These are phyloP conservation scores for Xylariaceae sp. DNA, from an alignment of 2,329 filamentous ascomycete species.

Conservation along the genomic window DNA sequence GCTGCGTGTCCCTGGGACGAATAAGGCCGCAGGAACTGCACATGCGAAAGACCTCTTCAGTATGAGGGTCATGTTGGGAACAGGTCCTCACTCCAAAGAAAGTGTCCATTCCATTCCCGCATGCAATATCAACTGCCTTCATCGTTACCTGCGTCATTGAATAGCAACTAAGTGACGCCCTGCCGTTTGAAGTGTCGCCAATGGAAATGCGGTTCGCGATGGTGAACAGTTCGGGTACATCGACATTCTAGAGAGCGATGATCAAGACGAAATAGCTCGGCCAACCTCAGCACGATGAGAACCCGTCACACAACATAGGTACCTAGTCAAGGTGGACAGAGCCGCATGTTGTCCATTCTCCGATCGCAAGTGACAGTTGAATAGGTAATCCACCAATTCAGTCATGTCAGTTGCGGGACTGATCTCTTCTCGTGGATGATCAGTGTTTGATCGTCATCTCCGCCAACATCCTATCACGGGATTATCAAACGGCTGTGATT, in stretches of 20 bases:
- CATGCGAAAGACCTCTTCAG: too few relatives aligned
- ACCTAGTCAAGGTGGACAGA: too few relatives aligned
- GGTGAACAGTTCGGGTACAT: slow-evolving; percentile 29
- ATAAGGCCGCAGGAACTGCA: slow-evolving; percentile 44
- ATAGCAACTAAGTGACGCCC: slow-evolving; percentile 43
- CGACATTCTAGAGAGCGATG: slow-evolving; percentile 35
- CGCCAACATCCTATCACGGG: too few relatives aligned
- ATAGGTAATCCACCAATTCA: too few relatives aligned
- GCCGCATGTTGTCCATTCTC: too few relatives aligned
- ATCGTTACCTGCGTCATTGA: slow-evolving; percentile 29
- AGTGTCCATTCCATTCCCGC: slow-evolving; percentile 27
- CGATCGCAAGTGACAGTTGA: too few relatives aligned
- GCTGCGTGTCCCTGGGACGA: slow-evolving; percentile 15
- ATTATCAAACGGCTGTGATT: too few relatives aligned
- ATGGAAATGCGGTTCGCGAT: slow-evolving; percentile 40
- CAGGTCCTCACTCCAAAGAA: slow-evolving; percentile 27
- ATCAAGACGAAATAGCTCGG: slow-evolving; percentile 35
- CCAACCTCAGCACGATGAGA: slow-evolving; percentile 37
- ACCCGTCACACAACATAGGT: too few relatives aligned
- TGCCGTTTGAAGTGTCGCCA: slow-evolving; percentile 48
- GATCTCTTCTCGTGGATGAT: too few relatives aligned
- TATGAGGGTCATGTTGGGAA: slow-evolving; percentile 30
- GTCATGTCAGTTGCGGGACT: too few relatives aligned
- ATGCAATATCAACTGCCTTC: background rate
- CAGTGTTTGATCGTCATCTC: too few relatives aligned